Evolutionary conservation across 768 basidiomycete species (phyloP), one percentile per base, ranked within the genome.

Genomic region (Phanerochaete sordida): DNA sequence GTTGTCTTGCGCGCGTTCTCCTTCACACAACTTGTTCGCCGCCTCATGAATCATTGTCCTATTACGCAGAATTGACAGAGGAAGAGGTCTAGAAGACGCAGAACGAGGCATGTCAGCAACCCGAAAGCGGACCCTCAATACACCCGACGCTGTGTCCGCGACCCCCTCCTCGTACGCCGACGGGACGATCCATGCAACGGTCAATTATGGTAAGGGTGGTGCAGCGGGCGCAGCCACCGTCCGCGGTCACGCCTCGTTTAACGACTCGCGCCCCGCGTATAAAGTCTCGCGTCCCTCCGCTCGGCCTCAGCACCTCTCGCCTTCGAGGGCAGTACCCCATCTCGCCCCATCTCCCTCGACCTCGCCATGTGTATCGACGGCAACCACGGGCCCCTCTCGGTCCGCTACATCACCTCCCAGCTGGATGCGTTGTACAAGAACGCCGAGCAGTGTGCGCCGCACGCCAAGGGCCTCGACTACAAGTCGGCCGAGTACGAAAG

Each of bases 321-420:
- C 39, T 19, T 19, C 39, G 39, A 43, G 39, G 39, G 39, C 4
- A 19, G 4, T 4, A 43, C 11, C 7, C 19, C 7, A 6, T 19
- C 50, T 13, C 9, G 1, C 30, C 4, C 9, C 13, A 28, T 31
- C 59, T 50, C 9, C 15, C 8, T 51, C 50, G 28, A 24, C 35
- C n/a, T 26, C 35, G 27, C 23, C 23, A 66, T 70, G 69, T 68
- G 67, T 57, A 54, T 62, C 33, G 69, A 65, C 60, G 65, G 63
- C 49, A 69, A 69, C 37, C 51, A 58, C 33, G 68, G 66, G 2
- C 62, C 66, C 3, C 67, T 65, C 24, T 65, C 66, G 2, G 59
- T 62, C 24, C 63, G 61, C 27, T 70, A 67, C 55, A 37, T 70
- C 43, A 68, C 67, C 51, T 59, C 60, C 8, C 70, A 69, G 49